A percentile compares a stretch with the other conserved stretches of the same genome.
These are phyloP conservation scores for Micractinium sp. DNA, from an alignment of 139 green algal species.

Conservation along the genomic window DNA sequence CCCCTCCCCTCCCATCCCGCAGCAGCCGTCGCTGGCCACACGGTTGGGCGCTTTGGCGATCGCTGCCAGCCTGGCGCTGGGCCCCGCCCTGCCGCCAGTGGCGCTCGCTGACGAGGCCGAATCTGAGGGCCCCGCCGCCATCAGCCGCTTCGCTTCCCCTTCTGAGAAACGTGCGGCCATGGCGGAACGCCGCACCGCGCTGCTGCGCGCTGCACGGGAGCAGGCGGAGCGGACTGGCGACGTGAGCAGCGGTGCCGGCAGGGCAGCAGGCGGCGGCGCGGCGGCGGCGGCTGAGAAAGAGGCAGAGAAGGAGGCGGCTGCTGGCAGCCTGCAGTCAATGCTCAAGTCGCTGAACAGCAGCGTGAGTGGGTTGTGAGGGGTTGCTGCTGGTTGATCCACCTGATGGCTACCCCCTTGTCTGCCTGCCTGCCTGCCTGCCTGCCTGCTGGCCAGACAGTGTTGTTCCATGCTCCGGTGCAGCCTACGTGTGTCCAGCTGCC, in stretches of 20 bases:
- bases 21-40: not conserved
- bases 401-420: too few species aligned
- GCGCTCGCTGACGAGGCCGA: not conserved
- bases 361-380: not conserved
- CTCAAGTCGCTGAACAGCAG: not conserved
- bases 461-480: too few species aligned
- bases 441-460: too few species aligned
- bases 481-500: too few species aligned
- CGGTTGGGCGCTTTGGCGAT: slow-evolving; percentile 15
- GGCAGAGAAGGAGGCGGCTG: not conserved
- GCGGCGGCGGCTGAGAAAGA: not conserved
- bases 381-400: not conserved
- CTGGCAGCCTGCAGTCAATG: slow-evolving; percentile 4
- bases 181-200: not conserved
- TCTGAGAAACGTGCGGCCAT: slow-evolving; percentile 4
- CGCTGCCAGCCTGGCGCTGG: slow-evolving; percentile 1
- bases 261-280: not conserved
- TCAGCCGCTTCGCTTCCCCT: slow-evolving; percentile 1
- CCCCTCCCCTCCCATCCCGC: not conserved
- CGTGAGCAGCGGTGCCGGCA: not conserved
- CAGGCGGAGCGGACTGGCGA: slow-evolving; percentile 1
- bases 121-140: not conserved
- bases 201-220: slow-evolving; percentile 17
- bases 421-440: too few species aligned
- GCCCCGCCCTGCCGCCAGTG: not conserved